Evolutionary conservation across 1,284 basidiomycete species (phyloP), one percentile per base, ranked within the genome.

Genomic region (Mycena sp.): DNA sequence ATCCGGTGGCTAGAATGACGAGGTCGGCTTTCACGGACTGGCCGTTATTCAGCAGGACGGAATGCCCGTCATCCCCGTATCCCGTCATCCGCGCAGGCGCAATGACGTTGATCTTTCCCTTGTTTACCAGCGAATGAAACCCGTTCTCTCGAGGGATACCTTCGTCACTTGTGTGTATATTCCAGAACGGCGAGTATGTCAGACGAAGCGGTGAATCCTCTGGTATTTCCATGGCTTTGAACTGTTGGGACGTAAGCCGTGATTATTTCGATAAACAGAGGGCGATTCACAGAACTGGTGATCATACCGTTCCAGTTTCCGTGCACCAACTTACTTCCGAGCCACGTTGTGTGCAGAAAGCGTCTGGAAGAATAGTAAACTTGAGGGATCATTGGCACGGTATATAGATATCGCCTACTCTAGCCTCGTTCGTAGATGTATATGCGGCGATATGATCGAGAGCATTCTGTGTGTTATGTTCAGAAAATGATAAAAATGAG

Each of bases 1-100:
- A 89, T 1, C 87, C 87, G 7, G 87, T 88, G 0, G 80, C 83
- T 0, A 88, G 76, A 3, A 88, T 73, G 10, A 88, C 78, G 3
- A 80, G 80, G 41, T 82, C 76, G 1, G 84, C 83, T 3, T 69
- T 52, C 7, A 87, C 48, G 0, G 65, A 66, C 49, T 73, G 67
- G 0, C 82, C 83, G 55, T 83, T 76, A 25, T 70, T 73, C 17
- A 88, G 72, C 0, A 78, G 26, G 9, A 88, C 63, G 0, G 79
- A 80, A 32, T 67, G 58, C 9, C 81, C 81, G 46, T 84, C 82
- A 5, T 67, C 59, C 2, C 73, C 71, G 53, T 77, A 87, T 0
- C 77, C 70, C 4, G 71, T 55, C 14, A 76, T 83, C 12, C 80
- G 79, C 0, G 74, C 76, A 9, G 84, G 83, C 6, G 82, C 78